Evolutionary conservation across 257 asterid genomes (phyloP).

Genomic region (Mentha longifolia): DNA sequence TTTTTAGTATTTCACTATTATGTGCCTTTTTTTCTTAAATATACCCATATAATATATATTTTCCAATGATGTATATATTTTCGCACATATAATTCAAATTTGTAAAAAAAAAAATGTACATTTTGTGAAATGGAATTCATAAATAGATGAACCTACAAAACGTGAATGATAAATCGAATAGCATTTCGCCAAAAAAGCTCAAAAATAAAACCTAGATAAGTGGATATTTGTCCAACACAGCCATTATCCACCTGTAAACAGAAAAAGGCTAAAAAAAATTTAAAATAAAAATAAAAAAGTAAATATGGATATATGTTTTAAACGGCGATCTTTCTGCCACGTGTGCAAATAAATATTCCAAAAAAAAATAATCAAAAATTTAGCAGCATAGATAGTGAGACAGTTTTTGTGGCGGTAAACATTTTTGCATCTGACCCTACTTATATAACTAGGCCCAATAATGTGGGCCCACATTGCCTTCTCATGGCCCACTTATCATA

Average conservation of each 20-base stretch:
- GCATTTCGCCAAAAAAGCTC: background rate
- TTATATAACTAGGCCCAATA: background rate
- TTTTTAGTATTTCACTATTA: no score
- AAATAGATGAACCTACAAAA: background rate
- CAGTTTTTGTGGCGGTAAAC: background rate
- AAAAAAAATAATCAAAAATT: background rate
- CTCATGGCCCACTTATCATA: background rate
- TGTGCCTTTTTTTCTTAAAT: no score
- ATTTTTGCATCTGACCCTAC: no score
- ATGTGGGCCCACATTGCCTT: conserved; percentile 20
- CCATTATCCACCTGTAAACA: conserved; percentile 16
- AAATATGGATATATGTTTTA: background rate
- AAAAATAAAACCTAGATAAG: background rate
- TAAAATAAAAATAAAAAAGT: no score
- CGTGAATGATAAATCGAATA: background rate
- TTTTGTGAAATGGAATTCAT: background rate
- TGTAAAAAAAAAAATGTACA: no score
- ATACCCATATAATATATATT: no score
- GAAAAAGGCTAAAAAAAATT: background rate
- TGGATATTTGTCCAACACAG: background rate
- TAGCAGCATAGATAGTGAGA: background rate
- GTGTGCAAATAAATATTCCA: conserved; percentile 6
- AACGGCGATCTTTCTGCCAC: conserved; percentile 29
- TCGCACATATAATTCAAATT: no score
- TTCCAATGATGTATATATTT: no score